Base-by-base conservation (phyloP, 2,329 filamentous ascomycete species). In the Ceratocystis albifundus region DNA sequence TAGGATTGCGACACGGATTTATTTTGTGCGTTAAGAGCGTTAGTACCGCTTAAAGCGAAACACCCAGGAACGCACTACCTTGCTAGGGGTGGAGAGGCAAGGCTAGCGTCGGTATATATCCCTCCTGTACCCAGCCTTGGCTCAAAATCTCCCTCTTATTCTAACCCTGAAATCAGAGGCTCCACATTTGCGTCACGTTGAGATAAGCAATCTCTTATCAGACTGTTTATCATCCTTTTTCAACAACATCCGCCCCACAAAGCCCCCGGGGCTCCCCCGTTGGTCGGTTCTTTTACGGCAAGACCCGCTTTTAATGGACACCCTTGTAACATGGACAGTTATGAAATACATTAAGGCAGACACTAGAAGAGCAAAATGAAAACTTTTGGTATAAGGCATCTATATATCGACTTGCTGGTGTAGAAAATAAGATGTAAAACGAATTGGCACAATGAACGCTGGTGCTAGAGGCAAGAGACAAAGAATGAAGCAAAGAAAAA, bases 211-310 rank as follows among this genome's bases (percentile, higher is more conserved):
- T 10, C 32, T 17, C 53, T 36, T 59, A 59, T 59, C 53, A n/a
- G 6, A 3, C 25, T 17, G 28, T 32, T 1, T n/a, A 12, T 17
- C 46, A 50, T 22, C 6, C 22, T 20, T 50, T n/a, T 50, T 20
- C 46, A 50, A 7, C 17, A 6, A n/a, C n/a, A 50, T 4, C 25
- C 53, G 53, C 53, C 53, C 53, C 53, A 59, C 53, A 59, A 59
- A 30, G 12, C 53, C 53, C 8, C 53, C 53, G 53, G 53, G 53
- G 53, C 28, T 59, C 10, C 53, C n/a, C 53, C 53, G 28, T n/a
- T 25, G 53, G 10, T 59, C 53, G 53, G 53, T 59, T 32, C 53
- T 59, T 59, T 32, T 59, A 25, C 53, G 53, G 53, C 28, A 30
- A 59, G 53, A 59, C 28, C 53, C 53, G n/a, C 28, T 30, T 30